Conservation (phyloP, 345 rosid genomes). For the Camelina hispida region DNA sequence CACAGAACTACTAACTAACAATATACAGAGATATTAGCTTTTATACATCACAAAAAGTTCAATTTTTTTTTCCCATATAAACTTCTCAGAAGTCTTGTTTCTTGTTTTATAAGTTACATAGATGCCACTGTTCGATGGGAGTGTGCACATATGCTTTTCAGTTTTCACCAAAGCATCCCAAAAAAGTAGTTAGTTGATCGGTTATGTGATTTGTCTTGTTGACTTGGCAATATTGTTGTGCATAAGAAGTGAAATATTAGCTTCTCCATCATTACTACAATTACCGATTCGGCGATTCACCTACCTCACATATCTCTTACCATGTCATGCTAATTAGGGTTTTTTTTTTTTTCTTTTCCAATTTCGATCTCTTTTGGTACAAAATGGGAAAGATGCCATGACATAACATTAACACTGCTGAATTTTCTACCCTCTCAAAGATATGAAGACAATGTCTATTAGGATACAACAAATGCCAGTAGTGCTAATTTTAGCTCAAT, state of each 20-base stretch:
- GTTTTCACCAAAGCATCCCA: conserved; percentile 17
- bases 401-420: background rate
- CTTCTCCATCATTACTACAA: conserved; percentile 2
- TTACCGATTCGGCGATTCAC: conserved; percentile 13
- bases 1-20: background rate
- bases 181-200: background rate
- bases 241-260: background rate
- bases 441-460: background rate
- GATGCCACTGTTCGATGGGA: background rate
- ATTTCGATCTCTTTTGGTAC: background rate
- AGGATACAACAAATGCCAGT: background rate
- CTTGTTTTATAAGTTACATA: conserved; percentile 5
- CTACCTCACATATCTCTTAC: background rate
- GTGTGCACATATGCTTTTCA: conserved; percentile 9
- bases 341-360: background rate
- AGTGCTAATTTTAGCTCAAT: conserved; percentile 38
- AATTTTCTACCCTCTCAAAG: background rate
- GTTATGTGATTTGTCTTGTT: conserved; percentile 13
- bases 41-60: background rate
- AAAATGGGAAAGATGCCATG: conserved; percentile 5
- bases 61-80: background rate
- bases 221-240: background rate
- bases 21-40: background rate
- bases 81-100: background rate
- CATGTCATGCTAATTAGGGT: background rate